Evolutionary conservation across 163 green algal species (phyloP), one percentile per base, ranked within the genome.

Genomic region (Trebouxiophyceae sp.): DNA sequence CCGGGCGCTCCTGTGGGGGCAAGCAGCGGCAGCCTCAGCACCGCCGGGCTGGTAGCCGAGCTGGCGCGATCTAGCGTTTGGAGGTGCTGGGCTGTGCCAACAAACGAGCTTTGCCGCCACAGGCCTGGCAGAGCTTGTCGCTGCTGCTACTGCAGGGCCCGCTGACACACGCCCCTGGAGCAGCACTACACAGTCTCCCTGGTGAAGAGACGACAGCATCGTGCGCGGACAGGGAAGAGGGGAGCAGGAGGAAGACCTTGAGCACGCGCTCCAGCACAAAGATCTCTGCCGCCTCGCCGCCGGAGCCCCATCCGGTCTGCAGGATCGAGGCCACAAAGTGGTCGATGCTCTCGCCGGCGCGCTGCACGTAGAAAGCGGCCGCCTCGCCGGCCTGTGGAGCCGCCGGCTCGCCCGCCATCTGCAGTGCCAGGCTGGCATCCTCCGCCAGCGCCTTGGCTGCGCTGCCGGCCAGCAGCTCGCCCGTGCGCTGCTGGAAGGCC

Each of bases 401-500:
- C 20, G 77, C 68, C 2, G 79, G 72, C 71, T 89, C 83, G 27
- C 55, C 58, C 20, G 71, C 81, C 83, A 89, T 87, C 5, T 74
- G 54, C 47, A 67, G 24, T 23, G 64, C 73, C 55, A 86, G 33
- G 24, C 58, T 33, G 20, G 74, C 39, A 31, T 57, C 65, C 20
- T 73, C 57, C 0, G 76, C 67, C 24, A 86, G 74, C 3, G 22
- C 26, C 1, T 50, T 60, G 12, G 64, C 74, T 12, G 66, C 34
- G 57, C 50, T 31, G 27, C 31, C 56, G 2, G 54, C 65, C 59
- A 81, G 39, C n/a, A 69, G 47, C 24, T 28, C 39, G 1, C 44
- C 54, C 33, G 78, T 56, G 2, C 62, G 61, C 2, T 46, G 39
- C 55, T 83, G 63, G 28, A 84, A 82, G 0, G 76, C 75, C 1